Evolutionary conservation across 1,284 basidiomycete species (phyloP), one percentile per base, ranked within the genome.

Genomic region (Filobasidium uniguttulatum): DNA sequence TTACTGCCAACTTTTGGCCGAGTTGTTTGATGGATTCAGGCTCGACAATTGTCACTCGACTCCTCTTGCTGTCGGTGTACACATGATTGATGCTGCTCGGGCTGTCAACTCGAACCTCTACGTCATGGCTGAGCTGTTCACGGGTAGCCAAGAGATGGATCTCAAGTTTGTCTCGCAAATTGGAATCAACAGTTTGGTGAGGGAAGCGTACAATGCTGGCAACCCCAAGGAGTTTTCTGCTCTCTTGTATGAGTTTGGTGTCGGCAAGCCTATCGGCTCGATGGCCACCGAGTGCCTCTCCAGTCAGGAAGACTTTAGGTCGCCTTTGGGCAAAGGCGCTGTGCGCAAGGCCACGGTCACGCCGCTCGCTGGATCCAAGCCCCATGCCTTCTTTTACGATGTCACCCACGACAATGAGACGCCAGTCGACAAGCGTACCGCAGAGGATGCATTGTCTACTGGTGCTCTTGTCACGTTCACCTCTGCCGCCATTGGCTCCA

Each of bases 41-140:
- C 84, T 98, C 60, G 93, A 98, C 70, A 98, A 98, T 66, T 94
- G 89, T 60, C 93, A 98, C 69, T 97, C 93, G 14, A 98, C 93
- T 0, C 94, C 93, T 5, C 71, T 97, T 41, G 81, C 88, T 57
- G 89, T 97, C 17, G 93, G 91, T n/a, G 82, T 83, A 14, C 75
- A 77, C 50, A 82, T 98, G 72, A 80, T 98, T 28, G 94, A 98
- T 62, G 81, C 83, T 8, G 93, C 91, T 5, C 78, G 94, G 35
- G 79, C 80, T 20, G 78, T 81, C 50, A 90, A 90, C 60, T 89
- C 90, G 1, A 77, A 98, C 62, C 74, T 98, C 30, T 97, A 97
- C 62, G 81, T 98, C 40, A 91, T 88, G 63, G 93, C 93, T 3
- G 93, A 98, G 69, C 75, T 98, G 33, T 98, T 98, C 67, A 97